Percentiles rank a stretch among this genome's conserved stretches.
These are phyloP conservation scores for Spathaspora girioi DNA, from an alignment of 805 yeast genomes.

Conservation along the genomic window DNA sequence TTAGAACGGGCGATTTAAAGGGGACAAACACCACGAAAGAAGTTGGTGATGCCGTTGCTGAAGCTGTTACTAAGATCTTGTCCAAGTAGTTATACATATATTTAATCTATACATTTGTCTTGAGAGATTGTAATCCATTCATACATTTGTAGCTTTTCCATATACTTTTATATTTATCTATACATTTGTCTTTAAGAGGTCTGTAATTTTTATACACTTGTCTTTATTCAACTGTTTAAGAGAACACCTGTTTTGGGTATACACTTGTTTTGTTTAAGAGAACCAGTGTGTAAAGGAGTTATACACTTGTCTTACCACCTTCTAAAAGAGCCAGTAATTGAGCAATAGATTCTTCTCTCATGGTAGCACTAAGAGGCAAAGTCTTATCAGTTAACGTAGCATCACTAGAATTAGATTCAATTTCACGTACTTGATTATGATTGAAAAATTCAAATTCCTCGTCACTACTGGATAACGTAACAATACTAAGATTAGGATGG, in stretches of 20 bases:
- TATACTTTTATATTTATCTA: no score
- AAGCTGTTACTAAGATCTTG: constrained; percentile 59
- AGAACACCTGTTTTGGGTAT: no score
- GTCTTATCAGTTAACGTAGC: constrained; percentile 16
- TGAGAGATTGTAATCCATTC: no score
- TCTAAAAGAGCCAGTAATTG: constrained; percentile 13
- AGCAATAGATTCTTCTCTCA: constrained; percentile 27
- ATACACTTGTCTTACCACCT: no score
- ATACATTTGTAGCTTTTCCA: no score
- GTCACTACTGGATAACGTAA: constrained; percentile 5
- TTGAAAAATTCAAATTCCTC: not conserved
- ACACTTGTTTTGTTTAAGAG: no score
- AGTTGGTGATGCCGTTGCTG: constrained; percentile 92
- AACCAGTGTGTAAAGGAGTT: no score
- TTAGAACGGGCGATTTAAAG: constrained; percentile 89
- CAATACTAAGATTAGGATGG: constrained; percentile 8
- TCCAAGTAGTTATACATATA: not conserved
- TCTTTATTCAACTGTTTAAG: no score
- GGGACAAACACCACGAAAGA: constrained; percentile 82
- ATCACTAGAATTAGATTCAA: constrained; percentile 10
- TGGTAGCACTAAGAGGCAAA: constrained; percentile 1
- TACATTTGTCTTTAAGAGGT: no score
- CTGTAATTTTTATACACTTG: no score
- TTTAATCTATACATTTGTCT: not conserved
- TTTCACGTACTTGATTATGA: no score